Base-by-base conservation (phyloP, 345 rosid genomes). In the Stellera chamaejasme region DNA sequence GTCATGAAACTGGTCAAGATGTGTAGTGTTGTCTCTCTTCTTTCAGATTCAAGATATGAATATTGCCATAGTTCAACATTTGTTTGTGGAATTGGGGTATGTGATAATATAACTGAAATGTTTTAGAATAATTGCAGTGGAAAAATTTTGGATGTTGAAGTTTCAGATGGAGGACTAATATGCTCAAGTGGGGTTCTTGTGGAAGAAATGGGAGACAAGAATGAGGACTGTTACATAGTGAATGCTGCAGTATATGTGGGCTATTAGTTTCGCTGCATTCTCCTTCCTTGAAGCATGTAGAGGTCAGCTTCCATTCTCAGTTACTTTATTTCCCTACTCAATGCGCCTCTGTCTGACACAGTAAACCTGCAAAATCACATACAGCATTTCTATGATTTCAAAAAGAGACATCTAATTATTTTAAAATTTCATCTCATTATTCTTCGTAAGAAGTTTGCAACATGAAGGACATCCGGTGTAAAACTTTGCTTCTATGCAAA, bases 131-230 rank as follows among this genome's bases (percentile, higher is more conserved):
- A 52, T 36, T 69, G 52, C 75, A 88, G 96, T 58, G 96, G 95
- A 50, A 51, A 59, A 66, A 88, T 85, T 71, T 50, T 77, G 52
- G 73, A 70, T 27, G 75, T 88, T 61, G 87, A 85, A 62, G 92
- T 88, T 41, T 95, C 86, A 43, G 95, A 88, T 56, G 88, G 98
- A 59, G 93, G 96, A 66, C 67, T 88, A 56, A 77, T 92, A 57
- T 86, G 95, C 79, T 88, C 96, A 8, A 88, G 95, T 12, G 90
- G 89, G 16, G 93, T 79, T 27, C 59, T 15, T 47, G 85, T 88
- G 52, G 96, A 88, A 76, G 95, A 88, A 73, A 84, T 86, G 95
- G 90, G 95, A 56, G 98, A 88, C 64, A 84, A 74, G 72, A 88
- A 77, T 46, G 95, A 86, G 26, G 90, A 85, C 44, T 88, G 95